Evolutionary conservation across 164 flowering plant genomes (phyloP).

Genomic region (Stephania cephalantha): DNA sequence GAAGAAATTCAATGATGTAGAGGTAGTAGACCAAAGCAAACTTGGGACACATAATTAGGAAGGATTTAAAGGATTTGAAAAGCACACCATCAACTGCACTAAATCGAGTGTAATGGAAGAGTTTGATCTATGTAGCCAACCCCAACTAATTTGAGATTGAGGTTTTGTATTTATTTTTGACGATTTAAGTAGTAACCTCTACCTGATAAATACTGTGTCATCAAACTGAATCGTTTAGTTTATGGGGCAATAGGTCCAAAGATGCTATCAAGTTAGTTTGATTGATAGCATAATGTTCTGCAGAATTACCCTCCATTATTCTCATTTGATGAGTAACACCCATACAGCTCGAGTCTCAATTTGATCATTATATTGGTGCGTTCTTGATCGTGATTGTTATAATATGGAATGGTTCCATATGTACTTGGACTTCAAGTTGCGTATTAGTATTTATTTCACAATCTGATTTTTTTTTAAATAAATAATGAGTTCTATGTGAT

Average conservation of each 20-base stretch:
- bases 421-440: background rate
- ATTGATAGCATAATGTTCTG: background rate
- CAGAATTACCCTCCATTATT: no score
- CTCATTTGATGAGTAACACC: background rate
- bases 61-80: no score
- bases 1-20: no score
- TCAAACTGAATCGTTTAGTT: background rate
- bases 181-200: background rate
- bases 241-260: background rate
- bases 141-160: no score
- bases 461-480: background rate
- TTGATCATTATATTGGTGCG: background rate
- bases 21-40: no score
- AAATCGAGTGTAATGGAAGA: no score
- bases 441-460: background rate
- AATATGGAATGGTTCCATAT: conserved; percentile 1
- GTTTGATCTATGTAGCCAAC: no score
- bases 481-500: background rate
- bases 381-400: background rate
- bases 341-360: background rate
- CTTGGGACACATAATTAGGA: no score
- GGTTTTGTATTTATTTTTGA: no score
- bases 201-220: background rate
- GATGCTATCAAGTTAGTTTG: background rate
- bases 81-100: no score